These are phyloP conservation scores for Coemansia sp. DNA, from an alignment of 192 early-diverging fungal species.

Conservation along the genomic window DNA sequence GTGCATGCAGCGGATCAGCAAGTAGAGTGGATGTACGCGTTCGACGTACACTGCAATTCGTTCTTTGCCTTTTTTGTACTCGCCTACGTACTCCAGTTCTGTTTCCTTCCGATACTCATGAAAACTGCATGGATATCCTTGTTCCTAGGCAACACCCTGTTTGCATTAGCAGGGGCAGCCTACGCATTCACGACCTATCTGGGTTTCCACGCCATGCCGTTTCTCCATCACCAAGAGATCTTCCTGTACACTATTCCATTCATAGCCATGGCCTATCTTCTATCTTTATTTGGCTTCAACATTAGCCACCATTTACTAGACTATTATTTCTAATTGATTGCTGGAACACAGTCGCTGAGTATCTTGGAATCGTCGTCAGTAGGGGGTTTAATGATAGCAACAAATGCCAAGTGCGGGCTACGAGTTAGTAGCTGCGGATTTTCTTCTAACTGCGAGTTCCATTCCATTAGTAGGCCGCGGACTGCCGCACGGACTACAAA, in stretches of 20 bases:
- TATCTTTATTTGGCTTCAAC: slow-evolving; percentile 75
- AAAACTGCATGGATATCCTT: slow-evolving; percentile 77
- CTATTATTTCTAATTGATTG: slow-evolving; percentile 66
- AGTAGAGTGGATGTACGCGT: slow-evolving; percentile 95
- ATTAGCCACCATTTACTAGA: slow-evolving; percentile 72
- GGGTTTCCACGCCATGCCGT: slow-evolving; percentile 95
- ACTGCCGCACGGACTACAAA: slow-evolving; percentile 37
- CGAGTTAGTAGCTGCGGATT: slow-evolving; percentile 19
- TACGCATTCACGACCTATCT: slow-evolving; percentile 92
- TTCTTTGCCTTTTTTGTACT: slow-evolving; percentile 89
- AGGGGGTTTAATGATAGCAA: slow-evolving; percentile 41
- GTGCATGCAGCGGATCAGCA: slow-evolving; percentile 81
- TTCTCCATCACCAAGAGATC: slow-evolving; percentile 83
- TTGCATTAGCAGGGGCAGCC: slow-evolving; percentile 73
- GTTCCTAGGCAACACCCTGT: slow-evolving; percentile 88
- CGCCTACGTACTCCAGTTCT: slow-evolving; percentile 91
- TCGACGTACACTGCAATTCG: slow-evolving; percentile 97
- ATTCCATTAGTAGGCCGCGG: slow-evolving; percentile 45
- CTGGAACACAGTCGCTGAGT: slow-evolving; percentile 28
- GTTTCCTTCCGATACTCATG: slow-evolving; percentile 83
- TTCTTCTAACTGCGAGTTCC: slow-evolving; percentile 33
- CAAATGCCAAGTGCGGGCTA: slow-evolving; percentile 20
- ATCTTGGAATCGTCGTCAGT: slow-evolving; percentile 34
- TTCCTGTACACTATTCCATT: slow-evolving; percentile 88
- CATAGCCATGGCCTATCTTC: slow-evolving; percentile 61